A percentile compares a stretch with the other conserved stretches of the same genome.
Evolutionary conservation across 306 rosid species (phyloP).

Genomic region (Prunus salicina): DNA sequence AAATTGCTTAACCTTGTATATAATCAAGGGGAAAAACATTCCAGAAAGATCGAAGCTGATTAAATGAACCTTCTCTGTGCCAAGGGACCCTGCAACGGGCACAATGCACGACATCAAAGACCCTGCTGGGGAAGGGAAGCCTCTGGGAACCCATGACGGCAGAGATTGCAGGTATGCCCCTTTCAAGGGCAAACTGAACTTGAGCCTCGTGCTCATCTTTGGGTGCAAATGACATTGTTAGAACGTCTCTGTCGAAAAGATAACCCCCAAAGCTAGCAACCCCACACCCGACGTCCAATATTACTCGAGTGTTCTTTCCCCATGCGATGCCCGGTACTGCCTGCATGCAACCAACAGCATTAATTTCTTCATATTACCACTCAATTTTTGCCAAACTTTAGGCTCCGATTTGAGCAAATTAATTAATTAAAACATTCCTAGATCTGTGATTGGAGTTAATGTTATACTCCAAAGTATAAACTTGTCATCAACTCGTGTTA

Average conservation of each 20-base stretch:
- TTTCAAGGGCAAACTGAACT: constrained; percentile 90
- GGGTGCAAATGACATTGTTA: constrained; percentile 90
- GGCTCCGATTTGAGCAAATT: too few species aligned
- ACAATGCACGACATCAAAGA: constrained; percentile 72
- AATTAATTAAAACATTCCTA: too few species aligned
- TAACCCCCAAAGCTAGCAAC: constrained; percentile 95
- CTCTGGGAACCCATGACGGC: constrained; percentile 97
- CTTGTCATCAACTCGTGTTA: too few species aligned
- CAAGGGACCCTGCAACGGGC: constrained; percentile 95
- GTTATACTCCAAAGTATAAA: too few species aligned
- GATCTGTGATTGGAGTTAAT: too few species aligned
- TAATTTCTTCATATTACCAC: neutral
- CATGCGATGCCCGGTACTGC: constrained; percentile 61
- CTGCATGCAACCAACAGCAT: constrained; percentile 32
- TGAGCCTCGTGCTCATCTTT: constrained; percentile 98
- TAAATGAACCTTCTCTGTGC: constrained; percentile 66
- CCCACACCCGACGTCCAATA: constrained; percentile 88
- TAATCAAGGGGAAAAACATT: too few species aligned
- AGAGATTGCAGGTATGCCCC: constrained; percentile 91
- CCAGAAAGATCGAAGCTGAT: neutral
- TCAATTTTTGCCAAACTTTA: neutral
- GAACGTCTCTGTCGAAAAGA: constrained; percentile 75
- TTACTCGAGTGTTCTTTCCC: constrained; percentile 75
- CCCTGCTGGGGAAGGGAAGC: constrained; percentile 74
- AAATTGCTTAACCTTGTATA: neutral